These are phyloP conservation scores for Boletus pseudopeckii DNA, from an alignment of 768 basidiomycete species.

Conservation along the genomic window DNA sequence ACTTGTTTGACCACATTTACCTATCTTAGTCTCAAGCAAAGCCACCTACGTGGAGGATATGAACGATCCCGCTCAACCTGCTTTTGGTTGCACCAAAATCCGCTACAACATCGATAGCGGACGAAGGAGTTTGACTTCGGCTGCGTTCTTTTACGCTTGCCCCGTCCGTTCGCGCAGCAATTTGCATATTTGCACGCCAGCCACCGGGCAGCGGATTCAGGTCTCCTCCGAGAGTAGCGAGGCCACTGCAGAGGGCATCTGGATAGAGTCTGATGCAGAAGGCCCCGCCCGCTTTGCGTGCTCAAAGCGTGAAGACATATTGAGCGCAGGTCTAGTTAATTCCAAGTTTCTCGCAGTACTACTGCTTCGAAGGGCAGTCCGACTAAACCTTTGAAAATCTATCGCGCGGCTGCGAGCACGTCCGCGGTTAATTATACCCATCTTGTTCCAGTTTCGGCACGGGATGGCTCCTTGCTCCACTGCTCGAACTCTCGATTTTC, in stretches of 20 bases:
- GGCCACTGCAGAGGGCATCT: not conserved
- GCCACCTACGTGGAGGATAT: not conserved
- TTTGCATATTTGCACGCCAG: not conserved
- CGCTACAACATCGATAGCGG: not conserved
- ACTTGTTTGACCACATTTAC: not conserved
- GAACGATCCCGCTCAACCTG: not conserved
- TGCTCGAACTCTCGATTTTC: not conserved
- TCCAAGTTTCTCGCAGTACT: not conserved
- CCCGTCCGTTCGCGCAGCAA: not conserved
- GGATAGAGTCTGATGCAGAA: not conserved
- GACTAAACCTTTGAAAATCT: not conserved
- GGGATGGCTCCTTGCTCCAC: not conserved
- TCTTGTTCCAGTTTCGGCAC: not conserved
- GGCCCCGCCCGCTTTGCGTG: not conserved
- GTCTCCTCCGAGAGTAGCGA: not conserved
- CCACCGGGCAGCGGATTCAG: not conserved
- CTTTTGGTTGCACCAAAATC: not conserved
- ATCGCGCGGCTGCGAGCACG: not conserved
- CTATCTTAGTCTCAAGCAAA: not conserved
- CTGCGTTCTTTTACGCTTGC: not conserved
- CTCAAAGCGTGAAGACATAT: not conserved
- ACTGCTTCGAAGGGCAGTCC: not conserved
- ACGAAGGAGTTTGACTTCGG: not conserved
- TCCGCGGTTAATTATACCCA: not conserved
- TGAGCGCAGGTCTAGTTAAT: not conserved